Base-by-base conservation (phyloP, 768 basidiomycete genomes). In the Leccinum subtestaceum region DNA sequence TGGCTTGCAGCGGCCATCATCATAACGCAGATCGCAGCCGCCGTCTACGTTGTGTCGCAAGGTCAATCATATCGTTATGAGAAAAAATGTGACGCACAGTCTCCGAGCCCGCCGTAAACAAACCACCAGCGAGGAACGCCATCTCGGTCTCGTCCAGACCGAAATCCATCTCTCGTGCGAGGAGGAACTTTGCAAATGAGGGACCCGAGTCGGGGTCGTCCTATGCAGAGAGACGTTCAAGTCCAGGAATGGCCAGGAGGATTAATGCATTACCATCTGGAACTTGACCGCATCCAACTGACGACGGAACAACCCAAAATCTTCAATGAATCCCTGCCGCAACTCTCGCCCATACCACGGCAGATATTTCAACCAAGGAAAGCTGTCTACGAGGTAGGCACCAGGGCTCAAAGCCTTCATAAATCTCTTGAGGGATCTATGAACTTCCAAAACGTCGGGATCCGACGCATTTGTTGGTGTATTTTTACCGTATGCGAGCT, bases 331-430 rank as follows among this genome's bases (percentile, higher is more conserved):
- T 5, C 81, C 82, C 2, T 74, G 73, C 55, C 77, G 76, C 7
- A 88, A 73, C 55, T 83, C 80, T 5, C 77, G 76, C 4, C 83
- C 74, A 63, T 86, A 85, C 19, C 81, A 83, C 0, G 86, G 86
- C n/a, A 87, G 63, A 64, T 81, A 81, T 36, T 64, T 63, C 19
- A 76, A 60, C 48, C 23, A 62, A 4, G 76, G 74, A 15, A 70
- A 67, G 5, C 52, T 61, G 57, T 77, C 74, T n/a, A 76, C 72
- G 19, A 70, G 60, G 50, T 73, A 71, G n/a, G 67, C 63, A 0
- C 75, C 75, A 1, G 71, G 71, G 4, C 63, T 56, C n/a, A 77
- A 49, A 1, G 69, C 59, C 7, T 12, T 38, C 23, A 56, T 51
- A 2, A 77, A 58, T 12, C 71, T 62, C 10, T 25, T 34, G 6